phyloP scores from a whole-genome alignment of 495 filamentous ascomycete species.

The Aspergillus sclerotiicarbonarius region DNA sequence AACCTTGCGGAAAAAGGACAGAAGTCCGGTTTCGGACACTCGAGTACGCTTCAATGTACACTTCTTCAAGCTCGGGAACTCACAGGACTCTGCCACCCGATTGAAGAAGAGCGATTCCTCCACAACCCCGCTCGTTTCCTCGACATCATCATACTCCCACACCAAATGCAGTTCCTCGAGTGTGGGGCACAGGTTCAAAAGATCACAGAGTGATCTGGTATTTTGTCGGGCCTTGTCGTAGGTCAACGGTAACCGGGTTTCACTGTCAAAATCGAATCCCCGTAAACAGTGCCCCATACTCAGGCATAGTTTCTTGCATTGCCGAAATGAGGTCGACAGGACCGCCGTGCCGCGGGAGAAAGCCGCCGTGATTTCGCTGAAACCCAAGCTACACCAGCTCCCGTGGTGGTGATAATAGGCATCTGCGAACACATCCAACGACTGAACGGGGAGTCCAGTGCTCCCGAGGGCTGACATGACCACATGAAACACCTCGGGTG shows the following conservation, averaged over 20 bases:
- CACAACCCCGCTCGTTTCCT: neutral
- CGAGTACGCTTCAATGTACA: neutral
- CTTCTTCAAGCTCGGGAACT: neutral
- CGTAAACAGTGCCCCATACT: neutral
- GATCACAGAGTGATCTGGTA: neutral
- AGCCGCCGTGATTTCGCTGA: neutral
- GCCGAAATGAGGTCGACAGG: neutral
- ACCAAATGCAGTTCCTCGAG: slow-evolving; percentile 1
- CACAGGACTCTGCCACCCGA: neutral
- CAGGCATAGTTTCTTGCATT: neutral
- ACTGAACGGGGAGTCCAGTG: neutral
- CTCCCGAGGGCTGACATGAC: neutral
- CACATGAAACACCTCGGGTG: neutral
- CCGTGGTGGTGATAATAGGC: neutral
- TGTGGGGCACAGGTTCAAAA: neutral
- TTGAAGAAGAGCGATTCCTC: slow-evolving; percentile 1
- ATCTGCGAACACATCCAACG: neutral
- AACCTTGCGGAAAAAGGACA: neutral
- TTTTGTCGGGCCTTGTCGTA: neutral
- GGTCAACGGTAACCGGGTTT: neutral
- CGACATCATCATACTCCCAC: slow-evolving; percentile 1
- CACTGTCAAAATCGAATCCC: neutral
- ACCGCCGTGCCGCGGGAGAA: neutral
- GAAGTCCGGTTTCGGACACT: neutral
- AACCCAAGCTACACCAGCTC: neutral